Evolutionary conservation across 495 filamentous ascomycete genomes (phyloP), one percentile per base, ranked within the genome.

Genomic region (Penicillium pancosmium): DNA sequence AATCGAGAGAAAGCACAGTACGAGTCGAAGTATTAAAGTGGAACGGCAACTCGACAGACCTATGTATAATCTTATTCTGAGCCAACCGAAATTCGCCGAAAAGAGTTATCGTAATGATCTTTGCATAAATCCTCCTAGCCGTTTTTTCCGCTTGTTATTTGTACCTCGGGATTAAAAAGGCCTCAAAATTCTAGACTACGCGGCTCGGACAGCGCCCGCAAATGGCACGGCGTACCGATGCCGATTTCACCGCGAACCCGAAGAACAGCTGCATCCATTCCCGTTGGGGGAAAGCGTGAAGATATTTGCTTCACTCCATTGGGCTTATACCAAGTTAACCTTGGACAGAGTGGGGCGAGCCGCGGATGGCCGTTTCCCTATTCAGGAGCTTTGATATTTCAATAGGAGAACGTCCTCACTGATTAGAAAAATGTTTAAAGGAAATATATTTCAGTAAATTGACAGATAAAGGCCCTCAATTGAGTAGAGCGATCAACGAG

Each of bases 231-330:
- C 57, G 50, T 52, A 13, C 40, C 50, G 54, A 62, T 46, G 21
- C 55, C 54, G 50, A 53, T 50, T 54, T 27, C 40, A 62, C 55
- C 10, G 44, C 25, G 16, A 57, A 54, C 43, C 60, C 60, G 60
- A 57, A 47, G 48, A 18, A 52, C n/a, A 31, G 40, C 19, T n/a
- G 43, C 19, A 54, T 43, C 18, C 4, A 9, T 40, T 18, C 36
- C 31, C 43, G 44, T 15, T 49, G 31, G n/a, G n/a, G 18, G 21
- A 44, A 44, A 44, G 16, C n/a, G 41, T 18, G 41, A 48, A 48
- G 19, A 27, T 25, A 27, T 27, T 48, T 48, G 11, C 3, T 10
- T 27, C 19, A 13, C 10, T 48, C 11, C 5, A 44, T 7, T 48
- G 23, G 46, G 5, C 9, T 48, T 21, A 23, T n/a, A 10, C 46